Conservation (phyloP, 2,329 filamentous ascomycete genomes). For the Stachybotrys chlorohalonatus region DNA sequence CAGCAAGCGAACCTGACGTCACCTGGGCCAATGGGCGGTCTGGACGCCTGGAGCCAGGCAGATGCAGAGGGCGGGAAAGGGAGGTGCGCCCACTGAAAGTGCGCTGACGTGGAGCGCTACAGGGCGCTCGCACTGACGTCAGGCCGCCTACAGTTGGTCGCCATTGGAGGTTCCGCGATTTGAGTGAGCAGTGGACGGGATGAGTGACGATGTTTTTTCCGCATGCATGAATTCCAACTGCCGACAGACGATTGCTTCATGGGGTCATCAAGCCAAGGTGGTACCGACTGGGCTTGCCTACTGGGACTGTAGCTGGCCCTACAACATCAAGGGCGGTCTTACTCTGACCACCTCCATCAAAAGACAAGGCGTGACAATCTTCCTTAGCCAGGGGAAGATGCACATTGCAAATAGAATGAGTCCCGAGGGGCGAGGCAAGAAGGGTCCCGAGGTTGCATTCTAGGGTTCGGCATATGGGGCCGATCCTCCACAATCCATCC, state of each 20-base stretch:
- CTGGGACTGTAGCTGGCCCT: no score
- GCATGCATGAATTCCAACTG: no score
- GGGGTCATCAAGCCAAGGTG: no score
- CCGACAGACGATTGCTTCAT: no score
- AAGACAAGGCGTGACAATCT: background rate
- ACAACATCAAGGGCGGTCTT: no score
- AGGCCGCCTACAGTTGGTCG: background rate
- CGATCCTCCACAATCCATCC: background rate
- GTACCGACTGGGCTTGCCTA: no score
- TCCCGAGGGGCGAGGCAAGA: background rate
- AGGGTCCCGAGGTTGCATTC: background rate
- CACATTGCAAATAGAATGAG: background rate
- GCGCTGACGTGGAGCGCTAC: background rate
- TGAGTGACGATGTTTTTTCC: background rate
- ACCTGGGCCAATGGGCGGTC: conserved; percentile 5
- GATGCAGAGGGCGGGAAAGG: background rate
- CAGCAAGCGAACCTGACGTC: conserved; percentile 6
- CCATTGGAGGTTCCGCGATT: background rate
- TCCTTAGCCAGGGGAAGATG: background rate
- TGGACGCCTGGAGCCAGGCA: background rate
- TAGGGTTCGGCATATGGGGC: background rate
- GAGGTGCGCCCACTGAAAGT: background rate
- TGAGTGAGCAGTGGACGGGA: background rate
- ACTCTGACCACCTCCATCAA: no score
- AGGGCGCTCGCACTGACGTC: background rate